Conservation (phyloP, 2,329 filamentous ascomycete genomes). For the Macrophomina pseudophaseolina region DNA sequence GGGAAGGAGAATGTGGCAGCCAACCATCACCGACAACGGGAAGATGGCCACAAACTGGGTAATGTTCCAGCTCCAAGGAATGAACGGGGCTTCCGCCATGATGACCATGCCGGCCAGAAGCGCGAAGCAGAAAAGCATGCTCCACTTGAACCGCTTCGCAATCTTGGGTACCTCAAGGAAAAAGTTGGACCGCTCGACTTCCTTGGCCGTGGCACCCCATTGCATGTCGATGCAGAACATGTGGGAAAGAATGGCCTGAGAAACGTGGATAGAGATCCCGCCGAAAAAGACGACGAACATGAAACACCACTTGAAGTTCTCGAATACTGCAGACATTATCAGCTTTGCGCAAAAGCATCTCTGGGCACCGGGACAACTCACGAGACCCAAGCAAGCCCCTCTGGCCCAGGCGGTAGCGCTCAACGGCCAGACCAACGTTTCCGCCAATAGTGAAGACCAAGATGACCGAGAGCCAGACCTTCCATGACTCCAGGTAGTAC, state of each 20-base stretch:
- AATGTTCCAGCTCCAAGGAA: slow-evolving; percentile 29
- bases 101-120: slow-evolving; percentile 27
- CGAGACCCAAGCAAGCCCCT: slow-evolving; percentile 11
- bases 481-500: slow-evolving; percentile 25
- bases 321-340: slow-evolving; percentile 21
- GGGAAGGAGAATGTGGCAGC: slow-evolving; percentile 29
- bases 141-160: slow-evolving; percentile 24
- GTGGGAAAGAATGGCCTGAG: slow-evolving; percentile 28
- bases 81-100: slow-evolving; percentile 24
- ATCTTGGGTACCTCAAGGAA: slow-evolving; percentile 25
- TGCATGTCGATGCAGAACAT: slow-evolving; percentile 30
- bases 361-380: background rate
- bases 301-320: slow-evolving; percentile 31
- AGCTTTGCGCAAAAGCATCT: too few species aligned
- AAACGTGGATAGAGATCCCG: slow-evolving; percentile 30
- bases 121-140: slow-evolving; percentile 14
- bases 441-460: slow-evolving; percentile 19
- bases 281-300: slow-evolving; percentile 32
- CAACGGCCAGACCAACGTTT: slow-evolving; percentile 16
- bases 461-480: slow-evolving; percentile 24
- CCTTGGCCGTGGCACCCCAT: slow-evolving; percentile 28
- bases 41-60: slow-evolving; percentile 26
- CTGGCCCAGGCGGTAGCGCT: slow-evolving; percentile 22
- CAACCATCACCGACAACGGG: slow-evolving; percentile 25
- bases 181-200: slow-evolving; percentile 26